A percentile compares a stretch with the other conserved stretches of the same genome.
Conservation (phyloP, 371 early-diverging fungal species). For the Ecytonucleospora hepatopenaei region DNA sequence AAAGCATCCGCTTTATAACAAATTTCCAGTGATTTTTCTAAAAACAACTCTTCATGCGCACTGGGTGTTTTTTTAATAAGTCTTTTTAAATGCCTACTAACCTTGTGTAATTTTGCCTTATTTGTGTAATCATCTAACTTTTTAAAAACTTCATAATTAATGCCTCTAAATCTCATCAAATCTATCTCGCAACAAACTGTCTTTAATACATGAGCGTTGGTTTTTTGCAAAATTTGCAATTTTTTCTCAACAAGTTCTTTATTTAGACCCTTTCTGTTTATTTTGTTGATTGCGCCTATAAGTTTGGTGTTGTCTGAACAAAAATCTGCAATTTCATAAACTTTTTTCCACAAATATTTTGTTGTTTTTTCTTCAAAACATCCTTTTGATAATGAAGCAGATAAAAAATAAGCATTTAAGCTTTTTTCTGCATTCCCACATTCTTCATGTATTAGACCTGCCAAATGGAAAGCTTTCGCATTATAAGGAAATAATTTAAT, state of each 20-base stretch:
- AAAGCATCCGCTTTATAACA: conserved; percentile 27
- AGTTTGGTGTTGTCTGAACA: conserved; percentile 42
- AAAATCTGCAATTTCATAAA: conserved; percentile 49
- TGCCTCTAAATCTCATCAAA: conserved; percentile 37
- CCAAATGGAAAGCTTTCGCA: conserved; percentile 51
- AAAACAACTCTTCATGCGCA: conserved; percentile 24
- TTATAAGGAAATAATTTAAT: conserved; percentile 38
- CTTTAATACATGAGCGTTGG: conserved; percentile 30
- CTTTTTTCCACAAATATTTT: conserved; percentile 67
- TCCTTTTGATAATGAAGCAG: conserved; percentile 68
- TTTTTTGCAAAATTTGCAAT: conserved; percentile 14
- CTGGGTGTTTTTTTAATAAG: conserved; percentile 15
- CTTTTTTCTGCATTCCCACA: conserved; percentile 65
- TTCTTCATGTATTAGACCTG: conserved; percentile 78
- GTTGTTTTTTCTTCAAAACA: conserved; percentile 32
- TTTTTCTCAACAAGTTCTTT: conserved; percentile 39
- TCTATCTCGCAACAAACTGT: conserved; percentile 37
- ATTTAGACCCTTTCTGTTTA: conserved; percentile 34
- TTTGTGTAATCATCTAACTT: conserved; percentile 30
- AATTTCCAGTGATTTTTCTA: conserved; percentile 18
- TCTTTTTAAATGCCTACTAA: conserved; percentile 25
- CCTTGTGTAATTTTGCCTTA: conserved; percentile 6
- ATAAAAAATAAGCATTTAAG: conserved; percentile 67
- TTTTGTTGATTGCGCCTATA: conserved; percentile 47
- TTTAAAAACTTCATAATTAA: conserved; percentile 46